phyloP scores from a whole-genome alignment of 225 moss, liverwort and hornwort species.

The Climacium dendroides region DNA sequence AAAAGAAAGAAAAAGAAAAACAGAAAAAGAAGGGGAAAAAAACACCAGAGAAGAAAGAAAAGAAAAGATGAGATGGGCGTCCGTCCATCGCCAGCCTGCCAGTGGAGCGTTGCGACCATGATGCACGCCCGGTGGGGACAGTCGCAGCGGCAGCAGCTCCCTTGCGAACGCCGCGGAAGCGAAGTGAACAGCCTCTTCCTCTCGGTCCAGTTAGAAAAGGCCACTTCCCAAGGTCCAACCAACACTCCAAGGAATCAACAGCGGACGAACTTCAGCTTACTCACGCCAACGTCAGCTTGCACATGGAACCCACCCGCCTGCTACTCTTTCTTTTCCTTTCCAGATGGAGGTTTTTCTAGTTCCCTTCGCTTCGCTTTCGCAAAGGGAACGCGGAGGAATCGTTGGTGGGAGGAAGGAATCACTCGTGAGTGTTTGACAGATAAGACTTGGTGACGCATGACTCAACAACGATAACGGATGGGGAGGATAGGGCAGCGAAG shows the following conservation, averaged over 20 bases:
- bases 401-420: not conserved
- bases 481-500: not conserved
- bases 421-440: not conserved
- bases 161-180: too few species aligned
- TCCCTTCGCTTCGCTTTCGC: not conserved
- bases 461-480: not conserved
- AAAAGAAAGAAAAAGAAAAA: not conserved
- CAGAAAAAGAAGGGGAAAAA: too few species aligned
- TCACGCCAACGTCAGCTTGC: not conserved
- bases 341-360: too few species aligned
- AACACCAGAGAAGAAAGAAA: too few species aligned
- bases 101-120: not conserved
- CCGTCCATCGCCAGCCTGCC: not conserved
- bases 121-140: not conserved
- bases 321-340: not conserved
- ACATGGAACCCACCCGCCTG: not conserved
- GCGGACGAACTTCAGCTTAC: not conserved
- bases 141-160: not conserved
- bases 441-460: conserved; percentile 1
- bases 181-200: not conserved
- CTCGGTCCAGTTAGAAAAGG: not conserved
- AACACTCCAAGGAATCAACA: not conserved
- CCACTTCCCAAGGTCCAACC: not conserved
- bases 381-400: not conserved
- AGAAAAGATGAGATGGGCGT: too few species aligned